Evolutionary conservation across 2,329 filamentous ascomycete species (phyloP), one percentile per base, ranked within the genome.

Genomic region (Rhexocercosporidium sp.): DNA sequence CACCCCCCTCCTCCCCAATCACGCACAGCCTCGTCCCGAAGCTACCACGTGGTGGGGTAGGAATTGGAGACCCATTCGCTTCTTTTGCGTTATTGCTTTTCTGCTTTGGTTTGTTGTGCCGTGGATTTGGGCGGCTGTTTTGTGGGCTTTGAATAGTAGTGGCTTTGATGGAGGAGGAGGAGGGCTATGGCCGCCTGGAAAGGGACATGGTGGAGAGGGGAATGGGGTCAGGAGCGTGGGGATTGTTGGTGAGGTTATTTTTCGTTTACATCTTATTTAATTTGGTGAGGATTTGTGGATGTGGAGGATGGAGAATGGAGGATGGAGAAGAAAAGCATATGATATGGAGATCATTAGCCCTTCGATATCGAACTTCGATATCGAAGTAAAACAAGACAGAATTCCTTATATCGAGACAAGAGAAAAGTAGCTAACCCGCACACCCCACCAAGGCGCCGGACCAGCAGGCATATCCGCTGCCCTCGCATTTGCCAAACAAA

Each of bases 31-130:
- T 3, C 11, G 2, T 31, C 57, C 39, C 8, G 20, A 41, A 27
- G 57, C 57, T 14, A 22, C 3, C 3, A 60, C 57, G 16, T 60
- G 57, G 57, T 60, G 57, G 57, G 37, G 22, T 6, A 29, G 57
- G 25, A 60, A 60, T 8, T 60, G 57, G 57, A 37, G 57, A 12
- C 57, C 57, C 2, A 47, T 60, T 14, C 57, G 57, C 2, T 60
- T 47, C 18, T 47, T 46, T 16, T 60, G 12, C 14, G 57, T 25
- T 3, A 34, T 60, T n/a, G 20, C 3, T 3, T 60, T 46, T 5
- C 27, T 46, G 25, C 14, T 18, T 20, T 60, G 25, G 22, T 4
- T 60, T 29, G 57, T 46, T 29, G 25, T 41, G 20, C 53, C 53
- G 53, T 57, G 53, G 53, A 18, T 57, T 39, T 37, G 29, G 31